Percentiles rank a stretch among this genome's conserved stretches.
Conservation (phyloP, 2,329 filamentous ascomycete species). For the Pseudogymnoascus sp. region DNA sequence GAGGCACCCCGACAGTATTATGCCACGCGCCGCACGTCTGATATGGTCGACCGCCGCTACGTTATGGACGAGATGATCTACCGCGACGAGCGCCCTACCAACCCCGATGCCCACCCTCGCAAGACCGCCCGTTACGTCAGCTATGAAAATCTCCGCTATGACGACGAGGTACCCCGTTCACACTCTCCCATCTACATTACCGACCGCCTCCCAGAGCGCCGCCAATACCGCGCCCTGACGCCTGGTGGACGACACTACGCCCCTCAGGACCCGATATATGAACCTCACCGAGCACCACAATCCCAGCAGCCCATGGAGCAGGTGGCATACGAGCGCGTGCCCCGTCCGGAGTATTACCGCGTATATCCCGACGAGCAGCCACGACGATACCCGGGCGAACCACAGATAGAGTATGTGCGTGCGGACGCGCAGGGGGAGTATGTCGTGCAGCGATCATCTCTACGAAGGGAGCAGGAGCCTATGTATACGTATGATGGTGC, state of each 20-base stretch:
- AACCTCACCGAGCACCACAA: slow-evolving; percentile 22
- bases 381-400: slow-evolving; percentile 26
- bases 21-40: slow-evolving; percentile 27
- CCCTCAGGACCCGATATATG: slow-evolving; percentile 27
- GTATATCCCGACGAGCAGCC: slow-evolving; percentile 30
- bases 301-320: slow-evolving; percentile 24
- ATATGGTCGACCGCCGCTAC: slow-evolving; percentile 30
- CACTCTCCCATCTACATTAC: slow-evolving; percentile 33
- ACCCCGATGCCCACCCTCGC: slow-evolving; percentile 20
- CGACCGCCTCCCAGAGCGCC: slow-evolving; percentile 22
- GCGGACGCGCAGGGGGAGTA: slow-evolving; percentile 42
- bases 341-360: slow-evolving; percentile 32
- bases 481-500: slow-evolving; percentile 11
- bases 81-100: slow-evolving; percentile 28
- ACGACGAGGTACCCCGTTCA: slow-evolving; percentile 25
- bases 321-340: slow-evolving; percentile 27
- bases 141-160: slow-evolving; percentile 27
- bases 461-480: slow-evolving; percentile 18
- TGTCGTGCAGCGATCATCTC: slow-evolving; percentile 39
- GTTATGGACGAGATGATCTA: slow-evolving; percentile 30
- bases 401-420: slow-evolving; percentile 41
- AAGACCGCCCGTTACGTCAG: slow-evolving; percentile 31
- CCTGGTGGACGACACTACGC: slow-evolving; percentile 22
- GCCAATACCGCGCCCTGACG: slow-evolving; percentile 31
- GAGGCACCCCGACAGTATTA: slow-evolving; percentile 17